These are phyloP conservation scores for Petasospora rhodanensis DNA, from an alignment of 1,139 yeast genomes.

Conservation along the genomic window DNA sequence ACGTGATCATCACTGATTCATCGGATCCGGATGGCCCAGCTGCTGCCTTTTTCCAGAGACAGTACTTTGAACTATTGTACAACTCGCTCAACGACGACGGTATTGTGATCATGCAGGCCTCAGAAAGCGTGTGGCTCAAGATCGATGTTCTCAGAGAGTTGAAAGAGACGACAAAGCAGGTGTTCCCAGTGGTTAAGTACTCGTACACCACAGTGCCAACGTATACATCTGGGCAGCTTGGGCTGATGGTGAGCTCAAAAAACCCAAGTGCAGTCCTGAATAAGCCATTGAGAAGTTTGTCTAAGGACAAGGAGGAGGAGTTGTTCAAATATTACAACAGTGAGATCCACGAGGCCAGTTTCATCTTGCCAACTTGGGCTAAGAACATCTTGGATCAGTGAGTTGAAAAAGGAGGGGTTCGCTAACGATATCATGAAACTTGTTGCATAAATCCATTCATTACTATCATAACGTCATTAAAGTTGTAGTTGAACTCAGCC, in stretches of 20 bases:
- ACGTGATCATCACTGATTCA: slow-evolving; percentile 90
- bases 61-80: slow-evolving; percentile 68
- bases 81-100: slow-evolving; percentile 71
- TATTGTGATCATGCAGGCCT: slow-evolving; percentile 84
- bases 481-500: too few relatives aligned
- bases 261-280: slow-evolving; percentile 46
- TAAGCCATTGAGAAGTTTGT: slow-evolving; percentile 50
- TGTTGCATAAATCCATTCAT: too few relatives aligned
- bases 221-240: slow-evolving; percentile 95
- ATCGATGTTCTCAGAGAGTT: slow-evolving; percentile 59
- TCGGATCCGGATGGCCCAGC: slow-evolving; percentile 99
- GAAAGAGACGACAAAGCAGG: slow-evolving; percentile 54
- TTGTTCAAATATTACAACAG: slow-evolving; percentile 70
- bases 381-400: slow-evolving; percentile 33
- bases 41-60: slow-evolving; percentile 80
- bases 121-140: slow-evolving; percentile 91
- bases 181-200: slow-evolving; percentile 77
- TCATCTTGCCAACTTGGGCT: slow-evolving; percentile 89
- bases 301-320: slow-evolving; percentile 43
- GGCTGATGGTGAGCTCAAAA: slow-evolving; percentile 78
- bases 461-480: neutral
- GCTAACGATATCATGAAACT: too few relatives aligned
- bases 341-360: slow-evolving; percentile 71
- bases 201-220: slow-evolving; percentile 90
- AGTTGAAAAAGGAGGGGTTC: too few relatives aligned